phyloP scores from a whole-genome alignment of 345 rosid genomes.

The Rhodomyrtus tomentosa region DNA sequence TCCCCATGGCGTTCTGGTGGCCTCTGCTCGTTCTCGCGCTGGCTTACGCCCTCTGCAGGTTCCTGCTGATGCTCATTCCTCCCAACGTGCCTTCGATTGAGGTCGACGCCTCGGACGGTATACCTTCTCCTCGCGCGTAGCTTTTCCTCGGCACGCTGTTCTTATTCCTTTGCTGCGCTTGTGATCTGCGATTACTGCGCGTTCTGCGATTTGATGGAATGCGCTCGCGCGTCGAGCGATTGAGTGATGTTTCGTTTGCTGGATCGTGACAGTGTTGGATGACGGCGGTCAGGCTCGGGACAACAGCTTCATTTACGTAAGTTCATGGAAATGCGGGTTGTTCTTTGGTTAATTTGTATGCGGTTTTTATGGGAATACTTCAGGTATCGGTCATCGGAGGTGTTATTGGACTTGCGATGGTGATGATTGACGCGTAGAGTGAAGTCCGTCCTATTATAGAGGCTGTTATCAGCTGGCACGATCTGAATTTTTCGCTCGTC shows the following conservation, averaged over 20 bases:
- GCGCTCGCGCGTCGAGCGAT: neutral
- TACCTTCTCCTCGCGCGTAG: neutral
- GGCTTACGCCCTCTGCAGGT: constrained; percentile 87
- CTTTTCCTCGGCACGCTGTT: neutral
- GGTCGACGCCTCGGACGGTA: constrained; percentile 93
- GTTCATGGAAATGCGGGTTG: constrained; percentile 12
- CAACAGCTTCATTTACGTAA: constrained; percentile 86
- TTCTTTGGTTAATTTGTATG: neutral
- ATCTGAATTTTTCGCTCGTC: neutral
- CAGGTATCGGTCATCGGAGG: neutral
- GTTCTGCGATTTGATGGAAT: neutral
- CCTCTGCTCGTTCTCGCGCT: constrained; percentile 67
- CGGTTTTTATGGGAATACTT: neutral
- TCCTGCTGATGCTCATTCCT: constrained; percentile 83
- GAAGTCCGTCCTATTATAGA: neutral
- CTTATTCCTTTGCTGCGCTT: neutral
- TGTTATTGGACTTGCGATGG: neutral
- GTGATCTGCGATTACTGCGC: neutral
- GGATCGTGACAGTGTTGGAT: constrained; percentile 45
- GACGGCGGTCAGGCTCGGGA: constrained; percentile 70
- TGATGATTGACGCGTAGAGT: neutral
- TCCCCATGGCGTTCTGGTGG: constrained; percentile 65
- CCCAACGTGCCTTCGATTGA: constrained; percentile 89
- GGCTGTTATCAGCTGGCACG: neutral
- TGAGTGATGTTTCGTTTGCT: neutral